Percentiles rank a stretch among this genome's conserved stretches.
These are phyloP conservation scores for Dendrobium officinale DNA, from an alignment of 106 monocot species.

Conservation along the genomic window DNA sequence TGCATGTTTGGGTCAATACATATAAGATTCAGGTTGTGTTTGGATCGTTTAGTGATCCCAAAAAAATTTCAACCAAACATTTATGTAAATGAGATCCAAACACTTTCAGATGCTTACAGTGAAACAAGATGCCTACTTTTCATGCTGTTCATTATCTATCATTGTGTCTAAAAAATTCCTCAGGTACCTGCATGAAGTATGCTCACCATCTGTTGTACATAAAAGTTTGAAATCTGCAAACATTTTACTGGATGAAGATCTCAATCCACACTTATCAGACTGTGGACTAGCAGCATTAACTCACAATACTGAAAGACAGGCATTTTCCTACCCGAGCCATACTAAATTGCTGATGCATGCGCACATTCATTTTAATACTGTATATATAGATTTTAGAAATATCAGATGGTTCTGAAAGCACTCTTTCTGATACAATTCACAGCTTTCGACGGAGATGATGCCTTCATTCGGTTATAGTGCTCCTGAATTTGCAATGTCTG, in stretches of 20 bases:
- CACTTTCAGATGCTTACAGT: constrained; percentile 53
- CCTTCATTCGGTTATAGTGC: constrained; percentile 95
- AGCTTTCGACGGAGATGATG: constrained; percentile 68
- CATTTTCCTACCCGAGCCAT: constrained; percentile 14
- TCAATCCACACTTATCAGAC: constrained; percentile 73
- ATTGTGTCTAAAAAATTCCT: neutral
- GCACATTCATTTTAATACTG: neutral
- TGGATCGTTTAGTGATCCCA: no score
- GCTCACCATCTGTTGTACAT: constrained; percentile 62
- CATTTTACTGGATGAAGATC: constrained; percentile 67
- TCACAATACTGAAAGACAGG: constrained; percentile 70
- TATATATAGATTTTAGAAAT: neutral
- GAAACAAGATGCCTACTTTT: neutral
- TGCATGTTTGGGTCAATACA: no score
- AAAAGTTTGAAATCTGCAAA: constrained; percentile 69
- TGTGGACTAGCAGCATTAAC: constrained; percentile 64
- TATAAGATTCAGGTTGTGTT: no score
- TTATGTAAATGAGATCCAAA: neutral
- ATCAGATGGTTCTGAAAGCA: neutral
- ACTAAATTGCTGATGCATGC: neutral
- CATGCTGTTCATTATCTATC: neutral
- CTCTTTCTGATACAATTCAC: neutral
- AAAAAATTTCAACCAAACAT: neutral
- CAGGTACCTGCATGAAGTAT: constrained; percentile 88
- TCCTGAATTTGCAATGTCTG: constrained; percentile 92